These are phyloP conservation scores for Beauveria scarabaeidicola DNA, from an alignment of 2,329 filamentous ascomycete genomes.

Conservation along the genomic window DNA sequence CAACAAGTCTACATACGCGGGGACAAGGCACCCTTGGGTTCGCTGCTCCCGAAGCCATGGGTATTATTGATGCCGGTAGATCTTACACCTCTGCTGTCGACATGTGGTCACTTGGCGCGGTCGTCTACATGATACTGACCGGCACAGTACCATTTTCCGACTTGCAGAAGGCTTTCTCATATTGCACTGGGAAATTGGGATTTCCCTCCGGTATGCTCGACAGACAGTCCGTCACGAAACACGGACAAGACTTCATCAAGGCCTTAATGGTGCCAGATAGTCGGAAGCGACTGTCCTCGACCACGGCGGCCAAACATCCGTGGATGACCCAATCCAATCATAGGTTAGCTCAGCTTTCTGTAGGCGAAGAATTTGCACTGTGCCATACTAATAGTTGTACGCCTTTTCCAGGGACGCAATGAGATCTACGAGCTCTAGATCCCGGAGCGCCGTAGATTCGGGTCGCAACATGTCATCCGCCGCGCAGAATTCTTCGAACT, in stretches of 20 bases:
- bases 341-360: too few species aligned
- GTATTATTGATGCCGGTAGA: not conserved
- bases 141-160: conserved; percentile 3
- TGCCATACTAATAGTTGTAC: not conserved
- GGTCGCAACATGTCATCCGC: too few species aligned
- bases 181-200: not conserved
- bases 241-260: not conserved
- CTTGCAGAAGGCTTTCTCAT: not conserved
- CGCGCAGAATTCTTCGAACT: too few species aligned
- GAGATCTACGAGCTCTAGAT: too few species aligned
- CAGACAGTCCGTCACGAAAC: not conserved
- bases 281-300: not conserved
- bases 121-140: conserved; percentile 11
- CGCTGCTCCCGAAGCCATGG: conserved; percentile 7
- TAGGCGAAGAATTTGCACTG: not conserved
- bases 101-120: conserved; percentile 12
- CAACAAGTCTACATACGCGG: not conserved
- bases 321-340: not conserved
- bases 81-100: conserved; percentile 6
- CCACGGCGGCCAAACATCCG: not conserved
- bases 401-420: too few species aligned
- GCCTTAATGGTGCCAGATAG: not conserved
- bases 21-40: conserved; percentile 9
- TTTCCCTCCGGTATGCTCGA: not conserved
- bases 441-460: too few species aligned